phyloP scores from a whole-genome alignment of 768 basidiomycete species.

The Mycena albidolilacea region DNA sequence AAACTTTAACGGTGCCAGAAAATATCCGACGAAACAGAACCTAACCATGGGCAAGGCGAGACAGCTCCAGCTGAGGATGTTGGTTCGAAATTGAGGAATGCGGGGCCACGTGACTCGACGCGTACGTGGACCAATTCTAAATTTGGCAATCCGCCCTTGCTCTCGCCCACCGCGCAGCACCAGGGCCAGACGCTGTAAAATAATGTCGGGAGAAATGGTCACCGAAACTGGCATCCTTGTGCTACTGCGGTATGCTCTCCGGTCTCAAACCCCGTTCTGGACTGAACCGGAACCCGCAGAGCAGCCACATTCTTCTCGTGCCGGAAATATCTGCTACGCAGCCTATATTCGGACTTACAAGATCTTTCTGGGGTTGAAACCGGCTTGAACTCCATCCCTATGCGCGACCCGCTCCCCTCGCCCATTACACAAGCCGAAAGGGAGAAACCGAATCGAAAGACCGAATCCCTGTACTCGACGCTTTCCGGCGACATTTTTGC shows the following conservation, averaged over 20 bases:
- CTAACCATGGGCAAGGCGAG: too few relatives aligned
- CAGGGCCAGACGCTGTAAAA: not conserved
- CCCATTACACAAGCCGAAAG: constrained; percentile 40
- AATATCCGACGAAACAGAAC: too few relatives aligned
- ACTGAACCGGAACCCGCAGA: constrained; percentile 49
- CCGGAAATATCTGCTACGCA: constrained; percentile 69
- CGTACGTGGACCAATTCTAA: not conserved
- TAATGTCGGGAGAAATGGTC: not conserved
- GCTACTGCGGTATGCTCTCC: not conserved
- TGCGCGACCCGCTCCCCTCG: constrained; percentile 44
- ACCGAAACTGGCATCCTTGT: not conserved
- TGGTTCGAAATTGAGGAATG: too few relatives aligned
- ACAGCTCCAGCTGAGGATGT: too few relatives aligned
- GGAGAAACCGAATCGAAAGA: constrained; percentile 30
- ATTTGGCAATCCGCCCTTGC: not conserved
- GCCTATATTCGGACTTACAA: constrained; percentile 73
- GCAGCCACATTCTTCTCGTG: constrained; percentile 69
- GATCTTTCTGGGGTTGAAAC: constrained; percentile 52
- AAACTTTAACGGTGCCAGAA: too few relatives aligned
- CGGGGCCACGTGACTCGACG: not conserved
- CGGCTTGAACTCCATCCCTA: constrained; percentile 21
- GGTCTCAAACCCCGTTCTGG: not conserved
- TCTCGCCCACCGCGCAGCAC: not conserved
- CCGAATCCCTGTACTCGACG: constrained; percentile 62
- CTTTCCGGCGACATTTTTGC: constrained; percentile 76